phyloP scores from a whole-genome alignment of 2,329 filamentous ascomycete species.

The Rhynchosporium graminicola region DNA sequence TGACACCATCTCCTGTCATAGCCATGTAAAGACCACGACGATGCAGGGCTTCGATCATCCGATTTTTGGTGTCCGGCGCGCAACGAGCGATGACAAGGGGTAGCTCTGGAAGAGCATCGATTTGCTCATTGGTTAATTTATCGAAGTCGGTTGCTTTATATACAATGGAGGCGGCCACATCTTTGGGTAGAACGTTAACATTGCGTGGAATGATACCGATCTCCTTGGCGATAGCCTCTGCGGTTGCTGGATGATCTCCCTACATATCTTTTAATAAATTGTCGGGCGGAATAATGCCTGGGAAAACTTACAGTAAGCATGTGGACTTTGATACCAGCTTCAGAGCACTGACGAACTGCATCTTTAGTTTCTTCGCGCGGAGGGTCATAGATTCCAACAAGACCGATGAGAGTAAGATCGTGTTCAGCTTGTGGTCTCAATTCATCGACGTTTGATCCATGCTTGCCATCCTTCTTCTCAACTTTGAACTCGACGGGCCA shows the following conservation, averaged over 20 bases:
- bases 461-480: constrained; percentile 45
- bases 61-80: constrained; percentile 82
- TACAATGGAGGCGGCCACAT: constrained; percentile 66
- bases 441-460: constrained; percentile 35
- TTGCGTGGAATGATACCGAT: constrained; percentile 74
- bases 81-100: constrained; percentile 83
- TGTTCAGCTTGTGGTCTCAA: constrained; percentile 53
- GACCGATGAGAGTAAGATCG: constrained; percentile 71
- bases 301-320: constrained; percentile 66
- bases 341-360: constrained; percentile 60
- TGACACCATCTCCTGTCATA: constrained; percentile 50
- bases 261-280: constrained; percentile 41
- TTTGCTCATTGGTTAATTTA: constrained; percentile 58
- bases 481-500: constrained; percentile 6
- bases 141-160: constrained; percentile 64
- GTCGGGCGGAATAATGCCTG: neutral
- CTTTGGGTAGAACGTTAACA: constrained; percentile 56
- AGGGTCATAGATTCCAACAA: constrained; percentile 60
- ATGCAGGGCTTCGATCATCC: constrained; percentile 87
- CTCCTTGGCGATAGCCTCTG: constrained; percentile 74
- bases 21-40: constrained; percentile 67
- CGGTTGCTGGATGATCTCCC: constrained; percentile 77
- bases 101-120: constrained; percentile 75
- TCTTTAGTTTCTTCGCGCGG: constrained; percentile 57
- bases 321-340: constrained; percentile 70